Conservation (phyloP, 2,329 filamentous ascomycete species). For the Beauveria sp. region DNA sequence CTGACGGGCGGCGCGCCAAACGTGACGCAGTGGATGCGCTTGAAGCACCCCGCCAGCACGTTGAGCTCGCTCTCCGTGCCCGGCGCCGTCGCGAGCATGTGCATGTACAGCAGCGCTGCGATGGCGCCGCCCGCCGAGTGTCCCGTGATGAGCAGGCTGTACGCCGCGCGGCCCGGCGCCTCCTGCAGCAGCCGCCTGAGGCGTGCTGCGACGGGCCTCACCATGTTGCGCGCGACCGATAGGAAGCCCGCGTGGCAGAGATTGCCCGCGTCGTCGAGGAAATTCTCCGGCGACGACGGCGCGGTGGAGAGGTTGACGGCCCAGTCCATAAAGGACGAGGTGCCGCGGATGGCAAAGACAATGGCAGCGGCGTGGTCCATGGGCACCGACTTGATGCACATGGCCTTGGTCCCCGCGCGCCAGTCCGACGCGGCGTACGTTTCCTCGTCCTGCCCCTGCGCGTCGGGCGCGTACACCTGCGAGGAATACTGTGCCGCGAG, state of each 20-base stretch:
- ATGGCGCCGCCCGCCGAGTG: slow-evolving; percentile 83
- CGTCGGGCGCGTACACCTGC: slow-evolving; percentile 62
- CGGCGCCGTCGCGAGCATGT: slow-evolving; percentile 61
- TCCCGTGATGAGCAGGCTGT: slow-evolving; percentile 74
- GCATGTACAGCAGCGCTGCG: slow-evolving; percentile 68
- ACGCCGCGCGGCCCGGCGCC: slow-evolving; percentile 56
- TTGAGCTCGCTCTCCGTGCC: slow-evolving; percentile 60
- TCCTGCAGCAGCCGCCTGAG: slow-evolving; percentile 64
- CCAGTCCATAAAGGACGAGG: slow-evolving; percentile 78
- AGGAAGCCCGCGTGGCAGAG: slow-evolving; percentile 77
- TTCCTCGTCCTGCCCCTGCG: slow-evolving; percentile 31
- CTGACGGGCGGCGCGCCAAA: slow-evolving; percentile 79
- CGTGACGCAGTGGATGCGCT: slow-evolving; percentile 73
- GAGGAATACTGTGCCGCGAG: slow-evolving; percentile 73
- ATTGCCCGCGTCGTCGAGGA: slow-evolving; percentile 72
- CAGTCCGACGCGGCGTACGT: slow-evolving; percentile 62
- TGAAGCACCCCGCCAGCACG: slow-evolving; percentile 61
- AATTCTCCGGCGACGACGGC: slow-evolving; percentile 57
- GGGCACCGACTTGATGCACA: slow-evolving; percentile 74
- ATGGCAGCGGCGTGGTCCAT: slow-evolving; percentile 72
- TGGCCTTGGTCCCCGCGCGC: slow-evolving; percentile 70
- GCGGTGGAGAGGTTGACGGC: slow-evolving; percentile 69
- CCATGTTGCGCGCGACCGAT: slow-evolving; percentile 66
- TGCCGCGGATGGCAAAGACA: slow-evolving; percentile 77
- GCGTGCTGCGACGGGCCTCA: slow-evolving; percentile 62